phyloP scores from a whole-genome alignment of 2,329 filamentous ascomycete genomes.

The Seiridium unicorne region DNA sequence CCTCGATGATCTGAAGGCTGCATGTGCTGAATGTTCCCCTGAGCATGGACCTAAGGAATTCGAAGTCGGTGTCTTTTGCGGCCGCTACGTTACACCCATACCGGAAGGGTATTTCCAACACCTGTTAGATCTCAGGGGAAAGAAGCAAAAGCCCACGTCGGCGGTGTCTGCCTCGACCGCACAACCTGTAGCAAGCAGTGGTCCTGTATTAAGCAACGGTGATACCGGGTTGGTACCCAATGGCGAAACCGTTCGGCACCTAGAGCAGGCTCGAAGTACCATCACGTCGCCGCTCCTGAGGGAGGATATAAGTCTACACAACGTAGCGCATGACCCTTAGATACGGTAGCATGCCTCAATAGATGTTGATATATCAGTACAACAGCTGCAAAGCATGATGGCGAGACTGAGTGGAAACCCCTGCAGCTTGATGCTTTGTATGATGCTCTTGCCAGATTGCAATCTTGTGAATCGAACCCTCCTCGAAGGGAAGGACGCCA shows the following conservation, averaged over 20 bases:
- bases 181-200: constrained; percentile 16
- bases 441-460: too few species aligned
- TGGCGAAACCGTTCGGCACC: constrained; percentile 7
- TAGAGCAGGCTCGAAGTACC: constrained; percentile 6
- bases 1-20: constrained; percentile 74
- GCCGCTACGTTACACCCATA: constrained; percentile 80
- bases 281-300: constrained; percentile 11
- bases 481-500: too few species aligned
- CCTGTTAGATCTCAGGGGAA: constrained; percentile 68
- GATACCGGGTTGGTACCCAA: constrained; percentile 7
- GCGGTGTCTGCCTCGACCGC: constrained; percentile 9
- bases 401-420: too few species aligned
- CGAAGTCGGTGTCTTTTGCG: constrained; percentile 90
- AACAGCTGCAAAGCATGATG: too few species aligned
- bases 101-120: constrained; percentile 80
- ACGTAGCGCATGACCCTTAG: constrained; percentile 16
- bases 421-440: too few species aligned
- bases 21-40: constrained; percentile 71
- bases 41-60: constrained; percentile 62
- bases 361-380: too few species aligned
- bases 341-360: not conserved
- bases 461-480: too few species aligned
- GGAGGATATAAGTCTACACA: constrained; percentile 23
- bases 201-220: constrained; percentile 9
- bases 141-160: constrained; percentile 54